A percentile compares a stretch with the other conserved stretches of the same genome.
These are phyloP conservation scores for Cornus suecica DNA, from an alignment of 148 eudicot species.

Conservation along the genomic window DNA sequence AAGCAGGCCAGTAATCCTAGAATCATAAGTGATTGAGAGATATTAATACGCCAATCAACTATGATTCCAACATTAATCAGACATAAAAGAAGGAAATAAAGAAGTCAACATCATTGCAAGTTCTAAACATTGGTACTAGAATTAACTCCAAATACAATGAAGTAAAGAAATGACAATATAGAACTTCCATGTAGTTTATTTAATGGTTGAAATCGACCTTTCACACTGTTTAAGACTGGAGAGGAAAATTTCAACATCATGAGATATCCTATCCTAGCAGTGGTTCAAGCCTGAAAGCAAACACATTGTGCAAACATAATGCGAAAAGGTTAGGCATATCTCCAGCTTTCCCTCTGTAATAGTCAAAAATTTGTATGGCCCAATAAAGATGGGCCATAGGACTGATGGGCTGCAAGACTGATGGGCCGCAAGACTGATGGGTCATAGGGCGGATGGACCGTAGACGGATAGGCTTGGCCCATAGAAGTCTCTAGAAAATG, in stretches of 20 bases:
- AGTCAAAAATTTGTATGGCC: too few species aligned
- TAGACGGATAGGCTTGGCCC: too few species aligned
- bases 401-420: too few species aligned
- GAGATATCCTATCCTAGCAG: background rate
- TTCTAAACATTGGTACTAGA: background rate
- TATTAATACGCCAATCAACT: background rate
- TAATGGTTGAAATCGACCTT: background rate
- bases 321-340: too few species aligned
- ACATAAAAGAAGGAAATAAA: background rate
- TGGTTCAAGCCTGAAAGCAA: too few species aligned
- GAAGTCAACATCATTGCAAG: background rate
- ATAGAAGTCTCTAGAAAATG: too few species aligned
- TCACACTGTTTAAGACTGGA: background rate
- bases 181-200: background rate
- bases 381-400: too few species aligned
- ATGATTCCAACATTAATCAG: background rate
- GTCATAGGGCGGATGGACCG: too few species aligned
- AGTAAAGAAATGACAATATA: background rate
- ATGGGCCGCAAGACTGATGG: too few species aligned
- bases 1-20: constrained; percentile 79
- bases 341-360: too few species aligned
- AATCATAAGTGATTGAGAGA: constrained; percentile 2
- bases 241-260: background rate
- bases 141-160: background rate
- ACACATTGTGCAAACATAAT: too few species aligned